A percentile compares a stretch with the other conserved stretches of the same genome.
Evolutionary conservation across 2,329 filamentous ascomycete species (phyloP).

Genomic region (Pezicula rhizophila): DNA sequence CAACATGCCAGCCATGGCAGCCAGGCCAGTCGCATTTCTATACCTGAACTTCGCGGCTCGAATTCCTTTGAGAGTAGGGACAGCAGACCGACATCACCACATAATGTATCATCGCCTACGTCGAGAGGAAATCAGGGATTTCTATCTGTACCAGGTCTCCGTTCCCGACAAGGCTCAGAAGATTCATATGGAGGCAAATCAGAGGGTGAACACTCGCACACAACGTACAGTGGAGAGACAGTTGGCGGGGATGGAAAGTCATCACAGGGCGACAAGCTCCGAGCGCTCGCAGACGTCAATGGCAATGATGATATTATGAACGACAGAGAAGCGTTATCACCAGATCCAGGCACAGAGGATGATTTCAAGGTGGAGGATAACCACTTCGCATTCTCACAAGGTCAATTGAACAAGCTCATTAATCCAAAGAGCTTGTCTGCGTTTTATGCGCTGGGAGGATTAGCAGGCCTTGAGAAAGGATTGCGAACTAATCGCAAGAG

Average conservation of each 20-base stretch:
- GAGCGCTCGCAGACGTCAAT: constrained; percentile 30
- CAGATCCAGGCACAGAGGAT: constrained; percentile 65
- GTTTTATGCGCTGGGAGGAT: constrained; percentile 69
- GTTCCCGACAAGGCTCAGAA: constrained; percentile 59
- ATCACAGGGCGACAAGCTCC: constrained; percentile 34
- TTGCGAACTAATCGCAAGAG: constrained; percentile 57
- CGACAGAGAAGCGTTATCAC: constrained; percentile 36
- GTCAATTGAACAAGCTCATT: constrained; percentile 68
- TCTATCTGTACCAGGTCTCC: constrained; percentile 55
- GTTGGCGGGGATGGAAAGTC: constrained; percentile 42
- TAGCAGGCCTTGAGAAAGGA: constrained; percentile 68
- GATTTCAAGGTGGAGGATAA: constrained; percentile 64
- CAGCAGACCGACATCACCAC: constrained; percentile 58
- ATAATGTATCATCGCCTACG: constrained; percentile 61
- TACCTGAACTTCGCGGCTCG: constrained; percentile 43
- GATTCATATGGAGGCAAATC: constrained; percentile 50
- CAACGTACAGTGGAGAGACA: constrained; percentile 30
- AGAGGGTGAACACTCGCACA: constrained; percentile 39
- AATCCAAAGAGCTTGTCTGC: constrained; percentile 74
- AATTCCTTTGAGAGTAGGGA: constrained; percentile 55
- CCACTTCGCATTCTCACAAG: constrained; percentile 67
- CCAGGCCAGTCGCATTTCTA: constrained; percentile 22
- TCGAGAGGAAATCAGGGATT: constrained; percentile 49
- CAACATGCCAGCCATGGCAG: constrained; percentile 20
- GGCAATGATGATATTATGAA: constrained; percentile 44